These are phyloP conservation scores for Erodium texanum DNA, from an alignment of 441 rosid species.

Conservation along the genomic window DNA sequence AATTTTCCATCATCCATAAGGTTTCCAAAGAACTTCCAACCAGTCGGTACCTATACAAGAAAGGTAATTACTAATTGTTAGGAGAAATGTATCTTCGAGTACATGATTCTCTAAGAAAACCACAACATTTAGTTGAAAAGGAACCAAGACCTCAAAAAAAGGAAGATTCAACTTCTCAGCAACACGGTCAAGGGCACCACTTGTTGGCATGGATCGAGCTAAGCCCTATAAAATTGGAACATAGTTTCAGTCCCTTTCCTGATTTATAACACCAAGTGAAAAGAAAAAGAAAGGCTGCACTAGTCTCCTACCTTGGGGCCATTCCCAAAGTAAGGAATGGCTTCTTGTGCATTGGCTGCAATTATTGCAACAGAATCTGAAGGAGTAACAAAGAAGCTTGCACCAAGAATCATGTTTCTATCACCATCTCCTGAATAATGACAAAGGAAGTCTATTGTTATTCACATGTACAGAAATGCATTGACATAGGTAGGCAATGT, in stretches of 20 bases:
- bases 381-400: constrained; percentile 76
- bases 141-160: constrained; percentile 61
- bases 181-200: constrained; percentile 93
- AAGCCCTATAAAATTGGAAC: constrained; percentile 50
- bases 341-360: constrained; percentile 82
- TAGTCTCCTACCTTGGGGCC: constrained; percentile 59
- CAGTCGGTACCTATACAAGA: constrained; percentile 73
- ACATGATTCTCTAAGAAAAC: constrained; percentile 1
- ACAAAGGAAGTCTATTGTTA: constrained; percentile 3
- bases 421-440: constrained; percentile 74
- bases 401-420: constrained; percentile 93
- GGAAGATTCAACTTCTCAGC: constrained; percentile 76
- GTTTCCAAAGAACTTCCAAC: constrained; percentile 96
- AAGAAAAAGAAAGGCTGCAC: constrained; percentile 10
- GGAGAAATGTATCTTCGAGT: constrained; percentile 9
- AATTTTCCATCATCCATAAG: constrained; percentile 93
- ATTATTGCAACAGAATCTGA: constrained; percentile 92
- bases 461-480: too few relatives aligned
- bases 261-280: constrained; percentile 2
- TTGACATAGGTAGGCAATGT: neutral
- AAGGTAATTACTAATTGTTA: constrained; percentile 16
- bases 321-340: constrained; percentile 68
- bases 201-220: constrained; percentile 96
- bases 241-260: constrained; percentile 8
- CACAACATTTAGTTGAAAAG: constrained; percentile 14